Percentiles rank a stretch among this genome's conserved stretches.
These are phyloP conservation scores for Fagus sylvatica DNA, from an alignment of 306 rosid species.

Conservation along the genomic window DNA sequence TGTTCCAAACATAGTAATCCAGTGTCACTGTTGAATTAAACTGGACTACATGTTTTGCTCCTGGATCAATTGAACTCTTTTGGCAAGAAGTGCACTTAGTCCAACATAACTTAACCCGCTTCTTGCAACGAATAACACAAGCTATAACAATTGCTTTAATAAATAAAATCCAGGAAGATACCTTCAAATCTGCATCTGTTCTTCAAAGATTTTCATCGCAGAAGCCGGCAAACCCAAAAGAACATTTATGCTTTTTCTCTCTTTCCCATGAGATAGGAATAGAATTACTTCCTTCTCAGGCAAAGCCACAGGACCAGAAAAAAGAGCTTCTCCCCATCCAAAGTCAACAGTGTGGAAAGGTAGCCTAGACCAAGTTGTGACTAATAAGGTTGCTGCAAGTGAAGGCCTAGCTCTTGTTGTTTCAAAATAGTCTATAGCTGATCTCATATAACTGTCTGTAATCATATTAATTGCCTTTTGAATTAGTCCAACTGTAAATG, in stretches of 20 bases:
- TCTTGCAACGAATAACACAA: neutral
- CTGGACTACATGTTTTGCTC: neutral
- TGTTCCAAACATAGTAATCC: neutral
- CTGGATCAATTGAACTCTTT: neutral
- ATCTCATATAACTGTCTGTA: constrained; percentile 66
- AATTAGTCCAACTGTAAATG: constrained; percentile 51
- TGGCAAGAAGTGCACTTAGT: neutral
- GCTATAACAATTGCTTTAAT: neutral
- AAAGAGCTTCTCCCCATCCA: constrained; percentile 81
- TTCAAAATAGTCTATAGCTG: constrained; percentile 81
- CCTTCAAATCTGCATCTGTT: constrained; percentile 36
- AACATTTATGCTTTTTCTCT: constrained; percentile 58
- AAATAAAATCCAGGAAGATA: neutral
- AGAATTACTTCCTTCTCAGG: constrained; percentile 68
- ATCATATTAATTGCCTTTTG: constrained; percentile 57
- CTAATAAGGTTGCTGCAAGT: constrained; percentile 61
- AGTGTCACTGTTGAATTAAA: neutral
- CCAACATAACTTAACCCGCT: neutral
- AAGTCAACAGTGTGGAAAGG: constrained; percentile 68
- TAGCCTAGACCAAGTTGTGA: constrained; percentile 77
- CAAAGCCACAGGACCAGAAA: constrained; percentile 72
- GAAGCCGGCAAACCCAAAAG: constrained; percentile 80
- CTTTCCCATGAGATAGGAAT: constrained; percentile 59
- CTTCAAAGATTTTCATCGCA: constrained; percentile 67
- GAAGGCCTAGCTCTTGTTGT: constrained; percentile 73